Evolutionary conservation across 169 alveolate species (phyloP).

Genomic region (Cryptosporidium parvum): DNA sequence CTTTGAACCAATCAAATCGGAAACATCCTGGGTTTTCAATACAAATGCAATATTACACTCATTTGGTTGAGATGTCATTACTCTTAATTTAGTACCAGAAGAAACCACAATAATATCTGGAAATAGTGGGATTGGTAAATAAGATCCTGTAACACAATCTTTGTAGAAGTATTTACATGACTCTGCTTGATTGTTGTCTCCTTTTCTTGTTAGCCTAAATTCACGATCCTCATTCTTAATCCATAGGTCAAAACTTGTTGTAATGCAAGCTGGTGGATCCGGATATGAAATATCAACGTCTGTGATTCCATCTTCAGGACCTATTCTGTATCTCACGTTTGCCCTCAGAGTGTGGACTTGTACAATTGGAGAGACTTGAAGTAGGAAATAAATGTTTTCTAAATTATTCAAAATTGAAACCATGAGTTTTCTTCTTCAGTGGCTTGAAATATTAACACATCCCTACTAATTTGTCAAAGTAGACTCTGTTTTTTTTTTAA

Average conservation of each 20-base stretch:
- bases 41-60: slow-evolving; percentile 74
- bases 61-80: slow-evolving; percentile 75
- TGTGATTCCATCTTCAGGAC: slow-evolving; percentile 74
- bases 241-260: slow-evolving; percentile 72
- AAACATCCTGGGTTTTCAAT: slow-evolving; percentile 52
- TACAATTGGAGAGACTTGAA: slow-evolving; percentile 69
- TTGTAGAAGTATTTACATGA: slow-evolving; percentile 61
- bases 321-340: slow-evolving; percentile 73
- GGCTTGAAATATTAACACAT: slow-evolving; percentile 5
- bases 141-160: slow-evolving; percentile 70
- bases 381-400: slow-evolving; percentile 56
- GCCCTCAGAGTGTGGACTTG: slow-evolving; percentile 62
- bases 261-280: slow-evolving; percentile 64
- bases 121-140: slow-evolving; percentile 61
- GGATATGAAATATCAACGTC: slow-evolving; percentile 75
- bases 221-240: slow-evolving; percentile 70
- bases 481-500: neutral
- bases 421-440: slow-evolving; percentile 36
- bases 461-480: neutral
- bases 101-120: slow-evolving; percentile 73
- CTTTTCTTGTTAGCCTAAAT: slow-evolving; percentile 68
- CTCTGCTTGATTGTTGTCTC: slow-evolving; percentile 38
- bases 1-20: slow-evolving; percentile 40
- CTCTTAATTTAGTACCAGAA: slow-evolving; percentile 64
- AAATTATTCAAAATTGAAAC: slow-evolving; percentile 24